Evolutionary conservation across 2,329 filamentous ascomycete species (phyloP), one percentile per base, ranked within the genome.

Genomic region (Neofusicoccum sp.): DNA sequence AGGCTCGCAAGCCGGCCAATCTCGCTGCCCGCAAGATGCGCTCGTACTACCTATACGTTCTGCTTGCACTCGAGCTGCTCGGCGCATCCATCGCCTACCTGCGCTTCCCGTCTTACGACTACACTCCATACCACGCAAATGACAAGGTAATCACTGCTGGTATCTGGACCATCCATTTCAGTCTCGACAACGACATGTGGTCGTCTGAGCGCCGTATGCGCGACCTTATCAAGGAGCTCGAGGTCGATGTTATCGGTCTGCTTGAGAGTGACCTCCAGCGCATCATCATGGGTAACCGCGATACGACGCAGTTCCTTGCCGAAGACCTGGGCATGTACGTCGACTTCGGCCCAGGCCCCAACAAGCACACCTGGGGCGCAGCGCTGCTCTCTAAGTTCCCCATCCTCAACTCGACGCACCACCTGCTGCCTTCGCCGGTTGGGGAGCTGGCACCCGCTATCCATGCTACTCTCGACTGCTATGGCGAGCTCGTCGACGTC

Each of bases 271-370:
- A 99, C 73, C 84, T 91, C 36, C 95, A 99, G 78, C 90, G 93
- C 67, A 96, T 99, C 78, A 99, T 99, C 80, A 99, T 98, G 95
- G 95, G 95, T 70, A 99, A 98, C 78, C 89, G 95, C 66, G 95
- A 99, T 73, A 89, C 91, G 7, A 97, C 95, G 1, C 95, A 98
- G 73, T 96, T 91, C 76, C 84, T 99, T 7, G 93, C 95, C 20
- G 93, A 98, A 73, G 93, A 99, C 66, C 84, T 99, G 9, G 95
- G 95, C 68, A 99, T 99, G 95, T 99, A 97, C 71, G 93, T 96
- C 53, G 95, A 99, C 78, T 97, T 92, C 70, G 95, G 95, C 60
- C 95, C 95, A 31, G 95, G 95, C 1, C 95, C 95, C 6, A 96
- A 99, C 83, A 99, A 98, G 79, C 95, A 99, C 79, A 99, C 95